Conservation (phyloP, 2,329 filamentous ascomycete genomes). For the Lasiodiplodia theobromae region DNA sequence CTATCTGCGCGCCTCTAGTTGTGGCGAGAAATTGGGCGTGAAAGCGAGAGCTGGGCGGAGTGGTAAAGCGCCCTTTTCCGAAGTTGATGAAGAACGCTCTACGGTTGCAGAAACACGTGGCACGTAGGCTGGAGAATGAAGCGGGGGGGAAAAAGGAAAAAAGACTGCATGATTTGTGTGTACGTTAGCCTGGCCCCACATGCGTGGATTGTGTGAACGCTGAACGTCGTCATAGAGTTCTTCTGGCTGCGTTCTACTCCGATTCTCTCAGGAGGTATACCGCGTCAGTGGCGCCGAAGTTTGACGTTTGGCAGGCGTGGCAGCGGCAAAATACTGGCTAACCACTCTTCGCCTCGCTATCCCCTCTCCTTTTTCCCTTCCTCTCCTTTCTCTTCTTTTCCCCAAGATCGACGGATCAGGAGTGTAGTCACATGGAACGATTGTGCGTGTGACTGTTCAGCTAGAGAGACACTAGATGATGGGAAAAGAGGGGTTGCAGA, state of each 20-base stretch:
- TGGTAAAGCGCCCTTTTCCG: background rate
- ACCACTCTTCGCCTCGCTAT: background rate
- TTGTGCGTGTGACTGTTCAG: background rate
- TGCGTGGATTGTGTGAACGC: background rate
- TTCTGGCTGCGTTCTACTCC: background rate
- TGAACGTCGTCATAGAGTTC: background rate
- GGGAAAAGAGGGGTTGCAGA: background rate
- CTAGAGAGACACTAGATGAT: background rate
- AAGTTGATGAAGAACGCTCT: background rate
- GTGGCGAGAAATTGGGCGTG: background rate
- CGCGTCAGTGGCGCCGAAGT: background rate
- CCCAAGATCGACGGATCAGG: background rate
- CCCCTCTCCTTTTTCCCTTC: background rate
- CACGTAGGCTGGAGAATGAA: background rate
- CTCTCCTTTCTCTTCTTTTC: background rate
- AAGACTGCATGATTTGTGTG: background rate
- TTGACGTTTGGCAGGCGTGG: background rate
- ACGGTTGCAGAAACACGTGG: background rate
- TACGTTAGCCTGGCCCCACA: background rate
- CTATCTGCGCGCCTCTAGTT: background rate
- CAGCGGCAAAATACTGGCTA: background rate
- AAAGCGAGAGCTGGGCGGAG: background rate
- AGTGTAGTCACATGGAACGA: background rate
- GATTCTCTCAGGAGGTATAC: background rate
- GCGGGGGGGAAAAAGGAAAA: background rate